Evolutionary conservation across 768 basidiomycete genomes (phyloP), one percentile per base, ranked within the genome.

Genomic region (Cantharellus cinnabarinus): DNA sequence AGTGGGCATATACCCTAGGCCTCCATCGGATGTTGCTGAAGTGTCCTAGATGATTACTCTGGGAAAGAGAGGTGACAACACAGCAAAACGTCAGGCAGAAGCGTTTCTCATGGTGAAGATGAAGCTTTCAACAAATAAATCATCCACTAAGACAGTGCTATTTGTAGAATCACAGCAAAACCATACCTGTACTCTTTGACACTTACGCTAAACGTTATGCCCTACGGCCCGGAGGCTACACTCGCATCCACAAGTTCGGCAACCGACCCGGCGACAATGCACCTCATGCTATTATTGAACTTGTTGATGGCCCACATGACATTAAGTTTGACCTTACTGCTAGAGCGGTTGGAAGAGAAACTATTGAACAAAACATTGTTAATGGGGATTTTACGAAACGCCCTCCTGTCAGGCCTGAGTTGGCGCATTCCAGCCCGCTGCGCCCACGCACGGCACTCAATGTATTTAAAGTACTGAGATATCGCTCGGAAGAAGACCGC

Each of bases 231-330:
- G 95, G 95, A 1, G 95, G 95, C 4, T 99, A 97, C 73, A 98
- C 94, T 3, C 82, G 95, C 34, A 83, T 98, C 62, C 82, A 89
- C 69, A 89, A 83, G 68, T 87, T 82, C 63, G 94, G 93, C n/a
- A 79, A 84, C 68, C 80, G 94, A 3, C 75, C 72, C 59, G 91
- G 93, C 10, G 95, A 99, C 73, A 88, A 93, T 65, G 95, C 95
- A 35, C 89, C 91, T 2, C 77, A 83, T 65, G 91, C 93, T 2
- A 79, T 99, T 62, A 70, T 99, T 50, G 89, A 94, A 68, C 75
- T 99, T n/a, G 93, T 98, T 39, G 95, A 98, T 73, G 85, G 86
- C 66, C 89, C 89, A 14, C 75, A 78, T 60, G 95, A 99, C 71
- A 72, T 97, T 50, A 81, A 82, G 61, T 85, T 82, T 67, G 89